Base-by-base conservation (phyloP, 2,329 filamentous ascomycete genomes). In the Aspergillus vadensis region DNA sequence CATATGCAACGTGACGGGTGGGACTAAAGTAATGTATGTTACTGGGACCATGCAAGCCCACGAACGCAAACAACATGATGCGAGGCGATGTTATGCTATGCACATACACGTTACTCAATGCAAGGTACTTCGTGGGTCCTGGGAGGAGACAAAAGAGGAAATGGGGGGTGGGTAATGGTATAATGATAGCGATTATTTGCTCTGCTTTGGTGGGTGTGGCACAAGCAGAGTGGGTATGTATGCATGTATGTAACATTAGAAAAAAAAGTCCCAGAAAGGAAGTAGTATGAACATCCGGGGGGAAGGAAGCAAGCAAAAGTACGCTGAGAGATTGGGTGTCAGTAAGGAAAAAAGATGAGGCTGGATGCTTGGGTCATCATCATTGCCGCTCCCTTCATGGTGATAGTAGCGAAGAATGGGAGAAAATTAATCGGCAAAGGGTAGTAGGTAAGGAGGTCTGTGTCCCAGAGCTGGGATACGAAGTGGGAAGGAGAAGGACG, bases 271-370 rank as follows among this genome's bases (percentile, higher is more conserved):
- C 32, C 14, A 36, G 19, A 48, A 32, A 25, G 25, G 49, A 9
- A 10, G 41, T 43, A 25, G n/a, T 50, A 32, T 44, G 8, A 12
- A 19, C 41, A 43, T 48, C 12, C 6, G 27, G 27, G 25, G 36
- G 51, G 44, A 59, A 25, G 19, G n/a, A 23, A 19, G 17, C 10
- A 25, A 27, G n/a, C 7, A 48, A 56, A 48, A 56, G 21, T 57
- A 47, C 19, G 54, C 57, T 48, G 9, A 2, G 48, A 60, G 57
- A 57, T 64, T 59, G 60, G 57, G 60, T 59, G 56, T 44, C 55
- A 62, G 12, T 36, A 36, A 36, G 32, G 43, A 23, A 54, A 39
- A 63, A 58, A 62, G 57, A 63, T 63, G 60, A 60, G 60, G 62
- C 62, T 63, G 51, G 32, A 48, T 43, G 47, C n/a, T 59, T 62